Conservation (phyloP, 2,329 filamentous ascomycete species). For the Hymenoscyphus repandus region DNA sequence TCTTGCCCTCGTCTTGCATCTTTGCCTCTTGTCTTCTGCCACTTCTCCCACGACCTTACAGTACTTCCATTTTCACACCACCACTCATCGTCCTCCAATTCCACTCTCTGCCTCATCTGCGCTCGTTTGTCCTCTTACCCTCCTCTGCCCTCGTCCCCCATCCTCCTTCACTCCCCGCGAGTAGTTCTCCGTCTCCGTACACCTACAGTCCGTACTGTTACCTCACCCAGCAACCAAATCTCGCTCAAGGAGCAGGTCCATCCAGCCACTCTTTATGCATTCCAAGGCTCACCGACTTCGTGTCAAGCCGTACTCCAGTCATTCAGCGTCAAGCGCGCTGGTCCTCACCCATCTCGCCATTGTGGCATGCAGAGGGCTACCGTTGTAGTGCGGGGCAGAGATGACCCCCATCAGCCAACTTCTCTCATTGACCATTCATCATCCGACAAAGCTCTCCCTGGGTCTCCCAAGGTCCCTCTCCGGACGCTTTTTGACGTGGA, state of each 20-base stretch:
- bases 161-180: too few relatives aligned
- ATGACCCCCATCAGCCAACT: slow-evolving; percentile 8
- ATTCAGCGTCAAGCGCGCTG: slow-evolving; percentile 26
- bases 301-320: slow-evolving; percentile 35
- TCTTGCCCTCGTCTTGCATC: background rate
- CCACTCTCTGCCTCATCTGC: too few relatives aligned
- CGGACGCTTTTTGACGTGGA: slow-evolving; percentile 5
- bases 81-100: background rate
- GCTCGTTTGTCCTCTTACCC: too few relatives aligned
- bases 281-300: slow-evolving; percentile 33
- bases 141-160: background rate
- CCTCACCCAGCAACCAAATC: background rate
- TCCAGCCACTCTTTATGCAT: slow-evolving; percentile 33
- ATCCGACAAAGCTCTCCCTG: background rate
- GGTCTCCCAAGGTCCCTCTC: background rate
- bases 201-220: too few relatives aligned
- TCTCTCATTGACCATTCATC: background rate
- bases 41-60: background rate
- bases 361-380: slow-evolving; percentile 22
- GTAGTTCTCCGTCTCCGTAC: too few relatives aligned
- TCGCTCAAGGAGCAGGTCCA: slow-evolving; percentile 17
- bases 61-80: background rate
- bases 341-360: slow-evolving; percentile 14
- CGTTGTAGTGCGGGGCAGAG: slow-evolving; percentile 30
- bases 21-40: background rate